phyloP scores from a whole-genome alignment of 441 rosid species.

The Populus hybrid region DNA sequence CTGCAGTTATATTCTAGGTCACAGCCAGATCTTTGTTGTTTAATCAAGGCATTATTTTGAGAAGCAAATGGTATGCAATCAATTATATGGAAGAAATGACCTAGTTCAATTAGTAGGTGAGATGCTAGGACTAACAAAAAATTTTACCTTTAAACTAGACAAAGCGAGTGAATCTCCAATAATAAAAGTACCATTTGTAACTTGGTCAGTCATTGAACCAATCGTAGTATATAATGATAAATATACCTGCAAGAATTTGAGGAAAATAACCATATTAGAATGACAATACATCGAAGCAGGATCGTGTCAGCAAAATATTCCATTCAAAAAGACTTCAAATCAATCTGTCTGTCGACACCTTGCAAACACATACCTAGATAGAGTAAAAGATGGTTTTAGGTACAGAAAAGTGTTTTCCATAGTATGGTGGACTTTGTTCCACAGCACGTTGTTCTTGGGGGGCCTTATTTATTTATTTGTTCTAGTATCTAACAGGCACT shows the following conservation, averaged over 20 bases:
- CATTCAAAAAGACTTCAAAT: background rate
- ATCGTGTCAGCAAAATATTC: background rate
- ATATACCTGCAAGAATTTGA: slow-evolving; percentile 58
- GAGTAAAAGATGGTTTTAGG: background rate
- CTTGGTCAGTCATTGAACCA: slow-evolving; percentile 66
- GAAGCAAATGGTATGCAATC: background rate
- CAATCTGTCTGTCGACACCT: background rate
- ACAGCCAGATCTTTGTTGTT: background rate
- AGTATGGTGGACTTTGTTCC: background rate
- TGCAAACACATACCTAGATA: background rate
- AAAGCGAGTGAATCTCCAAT: slow-evolving; percentile 58
- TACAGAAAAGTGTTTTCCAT: background rate
- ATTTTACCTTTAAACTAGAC: slow-evolving; percentile 78
- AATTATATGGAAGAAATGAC: background rate
- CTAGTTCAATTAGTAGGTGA: background rate
- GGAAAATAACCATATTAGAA: background rate
- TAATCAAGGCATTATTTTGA: background rate
- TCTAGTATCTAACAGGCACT: background rate
- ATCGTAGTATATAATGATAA: slow-evolving; percentile 75
- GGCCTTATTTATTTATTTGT: background rate
- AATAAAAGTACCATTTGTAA: slow-evolving; percentile 28
- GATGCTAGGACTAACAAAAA: slow-evolving; percentile 3
- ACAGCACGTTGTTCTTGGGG: background rate
- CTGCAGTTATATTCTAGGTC: background rate
- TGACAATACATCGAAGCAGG: background rate